Base-by-base conservation (phyloP, 2,329 filamentous ascomycete genomes). In the Colletotrichum sojae region DNA sequence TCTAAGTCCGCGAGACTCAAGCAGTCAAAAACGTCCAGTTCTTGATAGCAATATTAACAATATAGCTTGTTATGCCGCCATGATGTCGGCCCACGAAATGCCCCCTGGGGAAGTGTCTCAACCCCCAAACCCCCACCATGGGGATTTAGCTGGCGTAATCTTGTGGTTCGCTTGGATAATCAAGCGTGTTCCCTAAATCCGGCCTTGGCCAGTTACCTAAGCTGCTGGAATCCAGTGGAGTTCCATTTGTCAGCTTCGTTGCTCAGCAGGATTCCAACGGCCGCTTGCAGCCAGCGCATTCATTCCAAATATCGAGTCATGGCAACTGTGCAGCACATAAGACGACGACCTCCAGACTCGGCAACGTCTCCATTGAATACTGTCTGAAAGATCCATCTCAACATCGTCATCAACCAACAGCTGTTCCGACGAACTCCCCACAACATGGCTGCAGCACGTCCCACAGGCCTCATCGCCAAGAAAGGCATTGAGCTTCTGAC, bases 401-500 rank as follows among this genome's bases (percentile, higher is more conserved):
- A 46, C 15, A 46, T n/a, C 3, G 9, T 16, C 13, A 46, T 46
- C 43, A 16, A 9, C 13, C 9, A 16, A 15, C 12, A 46, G 43
- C 43, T n/a, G 18, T 4, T 9, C 16, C 5, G 16, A 46, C 43
- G 43, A 16, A 18, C 43, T 16, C 8, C 20, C 12, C 46, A 49
- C 46, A 49, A 8, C 20, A 64, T 64, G 62, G 43, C 45, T 59
- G 54, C 54, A 46, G 54, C 54, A 49, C 63, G 55, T 40, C 77
- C 78, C 16, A 88, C 84, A 6, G 88, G 89, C 65, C 81, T 90
- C 68, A 87, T 89, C 72, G 89, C 88, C 73, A 88, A 84, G 72
- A 87, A 86, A 59, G 90, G 90, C 78, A 89, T 91, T 69, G 89
- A 92, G 81, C 85, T 91, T 69, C 80, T 92, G 39, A 91, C 89